Percentiles rank a stretch among this genome's conserved stretches.
These are phyloP conservation scores for Raddia guianensis DNA, from an alignment of 176 grass and related monocot species.

Conservation along the genomic window DNA sequence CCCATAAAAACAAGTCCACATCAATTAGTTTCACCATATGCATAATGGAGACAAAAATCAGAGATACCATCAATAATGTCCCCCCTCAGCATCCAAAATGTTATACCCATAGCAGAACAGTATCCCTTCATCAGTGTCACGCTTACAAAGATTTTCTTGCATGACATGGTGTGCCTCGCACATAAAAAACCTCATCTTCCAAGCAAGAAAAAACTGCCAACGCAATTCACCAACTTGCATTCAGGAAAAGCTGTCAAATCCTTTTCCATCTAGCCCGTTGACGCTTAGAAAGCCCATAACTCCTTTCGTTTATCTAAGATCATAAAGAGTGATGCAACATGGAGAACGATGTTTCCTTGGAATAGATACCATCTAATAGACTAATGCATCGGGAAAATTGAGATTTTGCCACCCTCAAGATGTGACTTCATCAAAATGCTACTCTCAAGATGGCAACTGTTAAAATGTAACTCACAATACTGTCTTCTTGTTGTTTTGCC, in stretches of 20 bases:
- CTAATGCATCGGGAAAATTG: too few relatives aligned
- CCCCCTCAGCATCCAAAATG: background rate
- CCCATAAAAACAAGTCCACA: background rate
- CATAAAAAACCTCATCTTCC: conserved; percentile 8
- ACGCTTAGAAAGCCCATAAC: background rate
- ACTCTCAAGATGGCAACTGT: too few relatives aligned
- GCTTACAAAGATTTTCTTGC: background rate
- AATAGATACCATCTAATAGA: background rate
- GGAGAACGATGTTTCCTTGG: background rate
- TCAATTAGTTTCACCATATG: background rate
- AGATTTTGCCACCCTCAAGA: too few relatives aligned
- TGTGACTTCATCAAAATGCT: too few relatives aligned
- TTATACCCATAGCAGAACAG: conserved; percentile 7
- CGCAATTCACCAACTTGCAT: background rate
- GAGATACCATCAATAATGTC: conserved; percentile 1
- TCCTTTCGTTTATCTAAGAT: background rate
- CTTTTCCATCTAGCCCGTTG: background rate
- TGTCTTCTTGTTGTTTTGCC: too few relatives aligned
- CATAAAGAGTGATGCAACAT: background rate
- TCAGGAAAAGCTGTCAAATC: background rate
- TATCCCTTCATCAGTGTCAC: background rate
- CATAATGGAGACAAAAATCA: background rate
- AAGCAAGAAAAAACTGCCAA: conserved; percentile 11
- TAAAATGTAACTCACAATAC: too few relatives aligned
- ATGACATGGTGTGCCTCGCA: background rate